A percentile compares a stretch with the other conserved stretches of the same genome.
Evolutionary conservation across 129 eudicot species (phyloP).

Genomic region (Chrysanthemum lavandulifolium): DNA sequence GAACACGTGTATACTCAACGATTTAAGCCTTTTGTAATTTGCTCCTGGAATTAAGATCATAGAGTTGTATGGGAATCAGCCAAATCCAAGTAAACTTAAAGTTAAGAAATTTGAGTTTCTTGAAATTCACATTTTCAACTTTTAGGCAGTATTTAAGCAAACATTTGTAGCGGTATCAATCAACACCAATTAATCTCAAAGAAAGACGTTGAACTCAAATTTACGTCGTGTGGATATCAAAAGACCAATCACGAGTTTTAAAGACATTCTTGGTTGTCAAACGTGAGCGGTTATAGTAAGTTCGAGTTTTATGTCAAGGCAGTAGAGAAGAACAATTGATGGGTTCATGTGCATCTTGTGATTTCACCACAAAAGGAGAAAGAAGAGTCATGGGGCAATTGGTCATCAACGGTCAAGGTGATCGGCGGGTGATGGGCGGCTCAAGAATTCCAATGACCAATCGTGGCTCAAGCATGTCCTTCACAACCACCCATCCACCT

Average conservation of each 20-base stretch:
- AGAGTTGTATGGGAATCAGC: constrained; percentile 2
- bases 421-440: constrained; percentile 51
- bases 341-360: constrained; percentile 25
- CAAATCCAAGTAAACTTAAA: neutral
- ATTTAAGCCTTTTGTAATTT: neutral
- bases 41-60: neutral
- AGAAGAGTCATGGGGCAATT: constrained; percentile 8
- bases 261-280: neutral
- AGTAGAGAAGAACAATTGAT: constrained; percentile 3
- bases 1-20: neutral
- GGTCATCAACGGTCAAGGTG: constrained; percentile 49
- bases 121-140: constrained; percentile 2
- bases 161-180: constrained; percentile 28
- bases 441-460: constrained; percentile 63
- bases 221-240: constrained; percentile 17
- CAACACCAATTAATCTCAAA: constrained; percentile 15
- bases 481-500: constrained; percentile 43
- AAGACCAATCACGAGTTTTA: neutral
- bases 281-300: neutral
- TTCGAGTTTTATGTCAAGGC: neutral
- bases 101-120: neutral
- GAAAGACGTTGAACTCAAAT: constrained; percentile 2
- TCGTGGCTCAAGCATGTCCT: too few relatives aligned
- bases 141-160: constrained; percentile 9
- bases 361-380: constrained; percentile 9